A percentile compares a stretch with the other conserved stretches of the same genome.
These are phyloP conservation scores for Xylariales sp. DNA, from an alignment of 2,329 filamentous ascomycete species.

Conservation along the genomic window DNA sequence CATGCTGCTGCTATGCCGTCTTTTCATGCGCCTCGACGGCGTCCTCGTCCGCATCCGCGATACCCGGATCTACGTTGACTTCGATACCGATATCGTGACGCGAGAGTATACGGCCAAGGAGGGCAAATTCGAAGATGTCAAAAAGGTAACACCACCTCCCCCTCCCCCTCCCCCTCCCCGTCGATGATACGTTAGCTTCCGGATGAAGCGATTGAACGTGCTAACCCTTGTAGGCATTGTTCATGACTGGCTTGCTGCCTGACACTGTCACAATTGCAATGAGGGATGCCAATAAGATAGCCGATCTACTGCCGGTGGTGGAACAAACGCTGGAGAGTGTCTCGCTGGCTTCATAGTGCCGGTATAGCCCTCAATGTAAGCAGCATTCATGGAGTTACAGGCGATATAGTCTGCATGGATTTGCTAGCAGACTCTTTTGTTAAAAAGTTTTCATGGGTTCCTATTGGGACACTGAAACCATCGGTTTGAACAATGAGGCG, in stretches of 20 bases:
- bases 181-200: too few relatives aligned
- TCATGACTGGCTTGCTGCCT: conserved; percentile 35
- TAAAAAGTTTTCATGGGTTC: too few relatives aligned
- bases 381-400: not conserved
- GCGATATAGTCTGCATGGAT: not conserved
- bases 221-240: too few relatives aligned
- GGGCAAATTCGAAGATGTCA: conserved; percentile 71
- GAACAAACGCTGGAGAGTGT: conserved; percentile 53
- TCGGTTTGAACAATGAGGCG: too few relatives aligned
- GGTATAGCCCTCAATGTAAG: too few relatives aligned
- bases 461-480: too few relatives aligned
- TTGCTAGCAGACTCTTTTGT: too few relatives aligned
- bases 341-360: conserved; percentile 17
- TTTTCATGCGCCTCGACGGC: conserved; percentile 91
- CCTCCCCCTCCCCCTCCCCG: too few relatives aligned
- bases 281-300: conserved; percentile 65
- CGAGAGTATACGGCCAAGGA: conserved; percentile 90
- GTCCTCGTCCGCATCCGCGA: conserved; percentile 85
- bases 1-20: conserved; percentile 76
- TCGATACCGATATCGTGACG: conserved; percentile 71
- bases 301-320: conserved; percentile 56
- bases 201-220: too few relatives aligned
- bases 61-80: conserved; percentile 89
- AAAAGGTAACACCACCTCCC: conserved; percentile 51
- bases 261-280: conserved; percentile 66